Percentiles rank a stretch among this genome's conserved stretches.
phyloP scores from a whole-genome alignment of 2,329 filamentous ascomycete species.

The Chaetothyriales sp. region DNA sequence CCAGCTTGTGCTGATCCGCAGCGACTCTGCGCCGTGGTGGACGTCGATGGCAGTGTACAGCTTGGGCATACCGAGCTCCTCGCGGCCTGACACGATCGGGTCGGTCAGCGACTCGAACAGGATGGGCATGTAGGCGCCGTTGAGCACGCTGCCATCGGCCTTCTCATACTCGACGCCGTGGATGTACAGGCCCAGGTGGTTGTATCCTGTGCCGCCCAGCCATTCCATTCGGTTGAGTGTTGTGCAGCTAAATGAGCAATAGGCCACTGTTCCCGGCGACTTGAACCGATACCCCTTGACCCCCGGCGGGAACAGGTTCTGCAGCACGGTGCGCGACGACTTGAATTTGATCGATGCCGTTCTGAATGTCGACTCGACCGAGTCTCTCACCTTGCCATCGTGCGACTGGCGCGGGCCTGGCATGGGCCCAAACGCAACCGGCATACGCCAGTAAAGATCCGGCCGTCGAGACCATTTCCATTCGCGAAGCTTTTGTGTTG shows the following conservation, averaged over 20 bases:
- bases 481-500: constrained; percentile 35
- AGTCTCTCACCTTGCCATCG: constrained; percentile 19
- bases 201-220: constrained; percentile 46
- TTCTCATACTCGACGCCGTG: constrained; percentile 45
- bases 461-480: constrained; percentile 30
- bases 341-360: constrained; percentile 37
- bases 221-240: constrained; percentile 40
- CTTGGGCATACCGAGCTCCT: constrained; percentile 49
- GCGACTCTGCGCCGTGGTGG: constrained; percentile 22
- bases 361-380: constrained; percentile 25
- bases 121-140: constrained; percentile 41
- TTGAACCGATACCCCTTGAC: constrained; percentile 26
- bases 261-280: constrained; percentile 29
- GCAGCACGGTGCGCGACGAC: constrained; percentile 35
- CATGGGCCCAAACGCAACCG: constrained; percentile 33
- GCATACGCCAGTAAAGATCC: constrained; percentile 28
- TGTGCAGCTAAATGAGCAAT: constrained; percentile 29
- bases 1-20: constrained; percentile 29
- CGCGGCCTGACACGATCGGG: constrained; percentile 43
- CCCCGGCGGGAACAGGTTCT: constrained; percentile 34
- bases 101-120: constrained; percentile 45
- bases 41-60: constrained; percentile 39
- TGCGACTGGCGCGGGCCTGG: constrained; percentile 30
- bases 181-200: constrained; percentile 44
- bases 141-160: constrained; percentile 31